Conservation (phyloP, 306 rosid genomes). For the Inga oerstediana region DNA sequence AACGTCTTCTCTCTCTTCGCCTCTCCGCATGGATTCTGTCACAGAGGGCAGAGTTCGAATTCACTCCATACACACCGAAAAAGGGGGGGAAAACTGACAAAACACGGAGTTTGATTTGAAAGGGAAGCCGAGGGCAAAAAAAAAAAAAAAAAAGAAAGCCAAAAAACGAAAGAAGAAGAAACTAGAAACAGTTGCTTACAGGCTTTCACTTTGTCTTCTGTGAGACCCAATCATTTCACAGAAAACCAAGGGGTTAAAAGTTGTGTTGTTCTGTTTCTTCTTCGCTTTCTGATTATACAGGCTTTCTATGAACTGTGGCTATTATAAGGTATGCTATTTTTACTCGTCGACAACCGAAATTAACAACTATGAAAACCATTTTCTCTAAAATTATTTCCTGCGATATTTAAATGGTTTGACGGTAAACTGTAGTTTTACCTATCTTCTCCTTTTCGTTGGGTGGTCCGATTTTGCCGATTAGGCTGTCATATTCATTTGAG, state of each 20-base stretch:
- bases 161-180: no score
- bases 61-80: background rate
- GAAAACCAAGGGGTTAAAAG: background rate
- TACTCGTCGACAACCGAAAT: background rate
- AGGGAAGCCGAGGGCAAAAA: constrained; percentile 39
- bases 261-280: constrained; percentile 25
- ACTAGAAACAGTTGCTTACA: constrained; percentile 56
- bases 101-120: background rate
- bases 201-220: constrained; percentile 55
- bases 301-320: constrained; percentile 10
- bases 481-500: constrained; percentile 29
- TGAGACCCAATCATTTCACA: background rate
- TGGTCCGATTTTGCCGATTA: constrained; percentile 36
- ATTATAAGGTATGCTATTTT: constrained; percentile 33
- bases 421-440: constrained; percentile 1
- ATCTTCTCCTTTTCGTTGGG: background rate
- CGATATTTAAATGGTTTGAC: constrained; percentile 40
- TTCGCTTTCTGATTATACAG: constrained; percentile 34
- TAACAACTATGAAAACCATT: background rate
- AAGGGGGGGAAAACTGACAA: background rate
- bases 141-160: constrained; percentile 1
- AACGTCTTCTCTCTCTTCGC: constrained; percentile 21
- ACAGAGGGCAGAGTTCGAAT: constrained; percentile 37
- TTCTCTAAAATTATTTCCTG: constrained; percentile 18
- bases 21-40: constrained; percentile 38